These are phyloP conservation scores for Vitis riparia DNA, from an alignment of 164 flowering plant genomes.

Conservation along the genomic window DNA sequence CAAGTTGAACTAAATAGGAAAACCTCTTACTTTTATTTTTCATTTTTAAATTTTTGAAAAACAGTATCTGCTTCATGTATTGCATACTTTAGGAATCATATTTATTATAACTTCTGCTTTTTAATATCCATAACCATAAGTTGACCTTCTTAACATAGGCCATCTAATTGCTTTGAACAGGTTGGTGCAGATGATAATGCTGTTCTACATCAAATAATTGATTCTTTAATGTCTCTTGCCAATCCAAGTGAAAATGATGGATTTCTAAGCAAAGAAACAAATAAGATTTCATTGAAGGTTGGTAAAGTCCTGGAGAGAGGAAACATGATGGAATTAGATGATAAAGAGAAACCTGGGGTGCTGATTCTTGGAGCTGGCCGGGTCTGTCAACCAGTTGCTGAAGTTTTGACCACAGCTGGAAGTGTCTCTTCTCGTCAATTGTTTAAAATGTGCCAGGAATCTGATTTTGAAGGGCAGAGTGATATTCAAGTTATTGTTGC, in stretches of 20 bases:
- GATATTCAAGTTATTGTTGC: conserved; percentile 80
- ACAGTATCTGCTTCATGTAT: too few species aligned
- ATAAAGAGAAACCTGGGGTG: conserved; percentile 43
- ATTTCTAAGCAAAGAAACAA: conserved; percentile 22
- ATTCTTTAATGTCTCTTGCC: conserved; percentile 75
- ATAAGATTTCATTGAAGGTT: conserved; percentile 55
- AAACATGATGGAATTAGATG: conserved; percentile 16
- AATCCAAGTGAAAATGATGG: conserved; percentile 38
- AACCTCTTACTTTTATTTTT: too few species aligned
- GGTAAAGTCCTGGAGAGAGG: conserved; percentile 54
- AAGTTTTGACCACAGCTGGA: conserved; percentile 68
- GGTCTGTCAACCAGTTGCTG: conserved; percentile 93
- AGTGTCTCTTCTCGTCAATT: conserved; percentile 36
- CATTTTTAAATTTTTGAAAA: too few species aligned
- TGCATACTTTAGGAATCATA: too few species aligned
- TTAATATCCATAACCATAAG: too few species aligned
- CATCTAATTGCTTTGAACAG: conserved; percentile 38
- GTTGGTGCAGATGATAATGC: conserved; percentile 79
- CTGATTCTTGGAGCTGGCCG: conserved; percentile 95
- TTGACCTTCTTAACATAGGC: neutral
- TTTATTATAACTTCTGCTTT: too few species aligned
- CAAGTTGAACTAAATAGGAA: too few species aligned
- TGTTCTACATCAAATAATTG: conserved; percentile 75
- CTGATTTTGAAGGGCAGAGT: conserved; percentile 36
- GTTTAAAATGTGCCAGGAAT: conserved; percentile 27